These are phyloP conservation scores for Coniochaeta prunicola DNA, from an alignment of 2,329 filamentous ascomycete species.

Conservation along the genomic window DNA sequence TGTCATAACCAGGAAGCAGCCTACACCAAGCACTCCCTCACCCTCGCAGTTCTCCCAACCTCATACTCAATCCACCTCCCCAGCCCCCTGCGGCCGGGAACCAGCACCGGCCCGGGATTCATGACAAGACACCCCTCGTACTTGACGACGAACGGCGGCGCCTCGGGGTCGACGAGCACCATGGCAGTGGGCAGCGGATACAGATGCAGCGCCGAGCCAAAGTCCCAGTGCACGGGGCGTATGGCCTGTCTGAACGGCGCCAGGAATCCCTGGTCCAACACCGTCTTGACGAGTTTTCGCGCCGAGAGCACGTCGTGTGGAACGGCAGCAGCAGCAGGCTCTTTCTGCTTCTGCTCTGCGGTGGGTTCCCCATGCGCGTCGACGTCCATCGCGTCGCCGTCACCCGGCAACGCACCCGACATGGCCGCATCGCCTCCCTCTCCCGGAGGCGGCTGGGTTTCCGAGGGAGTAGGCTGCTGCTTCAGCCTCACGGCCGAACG, in stretches of 20 bases:
- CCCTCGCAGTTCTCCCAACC: conserved; percentile 39
- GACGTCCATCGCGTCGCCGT: conserved; percentile 30
- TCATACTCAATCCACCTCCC: conserved; percentile 88
- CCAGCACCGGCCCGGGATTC: conserved; percentile 77
- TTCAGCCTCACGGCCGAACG: conserved; percentile 69
- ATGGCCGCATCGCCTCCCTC: conserved; percentile 25
- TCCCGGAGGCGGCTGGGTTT: conserved; percentile 24
- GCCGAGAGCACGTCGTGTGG: conserved; percentile 51
- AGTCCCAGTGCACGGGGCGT: conserved; percentile 87
- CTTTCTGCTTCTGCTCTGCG: background rate
- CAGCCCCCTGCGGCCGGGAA: conserved; percentile 58
- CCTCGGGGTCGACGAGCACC: conserved; percentile 74
- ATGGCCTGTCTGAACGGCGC: conserved; percentile 76
- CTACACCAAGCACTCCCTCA: conserved; percentile 57
- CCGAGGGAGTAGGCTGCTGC: conserved; percentile 17
- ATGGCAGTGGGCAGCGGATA: conserved; percentile 85
- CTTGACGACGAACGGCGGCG: conserved; percentile 75
- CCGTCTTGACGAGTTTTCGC: conserved; percentile 77
- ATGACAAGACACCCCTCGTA: conserved; percentile 96
- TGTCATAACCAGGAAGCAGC: background rate
- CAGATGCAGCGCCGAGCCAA: conserved; percentile 65
- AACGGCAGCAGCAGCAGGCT: conserved; percentile 11
- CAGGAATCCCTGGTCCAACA: conserved; percentile 85
- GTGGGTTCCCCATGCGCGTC: conserved; percentile 10
- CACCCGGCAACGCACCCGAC: conserved; percentile 17